These are phyloP conservation scores for Pestalotiopsis sp. DNA, from an alignment of 2,329 filamentous ascomycete species.

Conservation along the genomic window DNA sequence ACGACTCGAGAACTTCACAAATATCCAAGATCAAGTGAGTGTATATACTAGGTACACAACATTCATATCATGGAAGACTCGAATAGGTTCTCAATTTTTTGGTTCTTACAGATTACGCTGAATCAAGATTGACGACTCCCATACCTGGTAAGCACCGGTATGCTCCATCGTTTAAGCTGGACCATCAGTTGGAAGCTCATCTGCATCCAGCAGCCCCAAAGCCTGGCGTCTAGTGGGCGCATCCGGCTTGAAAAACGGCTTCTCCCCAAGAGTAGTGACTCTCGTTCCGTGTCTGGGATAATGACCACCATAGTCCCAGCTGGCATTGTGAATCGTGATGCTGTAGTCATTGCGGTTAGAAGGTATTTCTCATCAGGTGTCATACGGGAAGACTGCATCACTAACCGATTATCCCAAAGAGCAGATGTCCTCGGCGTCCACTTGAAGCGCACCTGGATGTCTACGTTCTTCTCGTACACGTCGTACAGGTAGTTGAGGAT, in stretches of 20 bases:
- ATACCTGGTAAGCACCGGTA: too few species aligned
- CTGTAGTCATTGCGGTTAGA: conserved; percentile 29
- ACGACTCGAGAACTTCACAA: too few species aligned
- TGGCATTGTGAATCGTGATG: conserved; percentile 73
- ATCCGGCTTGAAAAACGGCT: conserved; percentile 64
- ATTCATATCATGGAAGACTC: too few species aligned
- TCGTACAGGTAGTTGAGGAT: conserved; percentile 67
- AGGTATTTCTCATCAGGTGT: not conserved
- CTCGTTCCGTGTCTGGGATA: conserved; percentile 71
- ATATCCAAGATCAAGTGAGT: too few species aligned
- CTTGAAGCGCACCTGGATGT: conserved; percentile 71
- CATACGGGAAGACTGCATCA: conserved; percentile 17
- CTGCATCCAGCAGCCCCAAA: conserved; percentile 60
- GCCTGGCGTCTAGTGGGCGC: conserved; percentile 68
- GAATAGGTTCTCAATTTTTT: too few species aligned
- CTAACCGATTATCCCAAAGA: conserved; percentile 68
- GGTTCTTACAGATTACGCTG: too few species aligned
- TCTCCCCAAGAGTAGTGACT: conserved; percentile 70
- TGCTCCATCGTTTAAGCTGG: conserved; percentile 11
- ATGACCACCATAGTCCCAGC: conserved; percentile 70
- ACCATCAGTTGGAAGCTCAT: conserved; percentile 40
- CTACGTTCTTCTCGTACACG: conserved; percentile 68
- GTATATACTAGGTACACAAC: too few species aligned
- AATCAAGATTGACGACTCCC: too few species aligned
- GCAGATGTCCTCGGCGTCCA: conserved; percentile 69